Evolutionary conservation across 495 filamentous ascomycete species (phyloP).

Genomic region (Tuber borchii): DNA sequence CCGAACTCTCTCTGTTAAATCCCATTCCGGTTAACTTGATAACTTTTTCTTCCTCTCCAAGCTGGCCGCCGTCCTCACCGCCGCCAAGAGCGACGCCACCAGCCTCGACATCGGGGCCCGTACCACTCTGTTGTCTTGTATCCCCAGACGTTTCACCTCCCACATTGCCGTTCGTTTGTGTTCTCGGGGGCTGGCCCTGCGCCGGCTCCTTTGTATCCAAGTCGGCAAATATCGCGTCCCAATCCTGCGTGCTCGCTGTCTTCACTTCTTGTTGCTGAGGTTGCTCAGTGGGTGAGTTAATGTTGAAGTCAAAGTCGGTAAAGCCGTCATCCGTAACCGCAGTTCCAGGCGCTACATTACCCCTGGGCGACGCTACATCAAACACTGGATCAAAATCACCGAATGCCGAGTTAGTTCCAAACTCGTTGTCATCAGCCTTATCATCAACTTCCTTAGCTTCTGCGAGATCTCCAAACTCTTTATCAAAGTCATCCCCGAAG

Average conservation of each 20-base stretch:
- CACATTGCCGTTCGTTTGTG: conserved; percentile 27
- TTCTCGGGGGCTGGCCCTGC: conserved; percentile 28
- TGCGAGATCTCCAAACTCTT: conserved; percentile 74
- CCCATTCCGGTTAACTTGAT: conserved; percentile 90
- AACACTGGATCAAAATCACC: conserved; percentile 63
- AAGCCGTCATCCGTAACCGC: conserved; percentile 50
- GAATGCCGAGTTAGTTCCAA: conserved; percentile 55
- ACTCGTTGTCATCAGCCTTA: conserved; percentile 64
- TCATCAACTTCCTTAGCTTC: conserved; percentile 89
- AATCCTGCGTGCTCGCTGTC: conserved; percentile 61
- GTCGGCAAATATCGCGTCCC: conserved; percentile 89
- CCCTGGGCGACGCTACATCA: conserved; percentile 52
- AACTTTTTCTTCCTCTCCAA: conserved; percentile 77
- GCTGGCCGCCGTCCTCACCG: conserved; percentile 64
- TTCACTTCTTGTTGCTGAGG: conserved; percentile 35
- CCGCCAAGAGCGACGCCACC: conserved; percentile 53
- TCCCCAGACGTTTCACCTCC: conserved; percentile 35
- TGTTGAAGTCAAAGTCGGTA: conserved; percentile 42
- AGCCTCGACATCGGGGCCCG: conserved; percentile 9
- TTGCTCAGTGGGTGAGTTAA: conserved; percentile 32
- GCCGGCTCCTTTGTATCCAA: conserved; percentile 48
- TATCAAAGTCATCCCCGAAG: conserved; percentile 65
- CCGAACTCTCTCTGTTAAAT: conserved; percentile 69
- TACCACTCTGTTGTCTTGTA: conserved; percentile 12
- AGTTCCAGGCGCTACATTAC: conserved; percentile 44